phyloP scores from a whole-genome alignment of 371 early-diverging fungal genomes.

The Basidiobolus meristosporus region DNA sequence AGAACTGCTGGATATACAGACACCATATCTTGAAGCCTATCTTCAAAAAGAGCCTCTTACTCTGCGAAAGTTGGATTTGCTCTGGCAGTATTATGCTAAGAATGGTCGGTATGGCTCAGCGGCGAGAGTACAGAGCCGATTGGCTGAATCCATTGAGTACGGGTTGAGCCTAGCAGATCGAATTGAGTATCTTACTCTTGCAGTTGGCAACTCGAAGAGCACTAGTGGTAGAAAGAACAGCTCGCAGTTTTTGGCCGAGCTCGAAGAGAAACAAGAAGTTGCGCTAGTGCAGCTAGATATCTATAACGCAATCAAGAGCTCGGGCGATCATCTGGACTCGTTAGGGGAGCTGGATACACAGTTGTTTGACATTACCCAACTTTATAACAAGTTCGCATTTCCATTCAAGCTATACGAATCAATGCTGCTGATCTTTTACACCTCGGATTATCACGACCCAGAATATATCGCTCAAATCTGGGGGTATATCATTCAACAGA shows the following conservation, averaged over 20 bases:
- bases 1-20: slow-evolving; percentile 3
- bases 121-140: slow-evolving; percentile 30
- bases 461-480: no score
- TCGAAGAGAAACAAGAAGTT: slow-evolving; percentile 34
- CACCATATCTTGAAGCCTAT: slow-evolving; percentile 38
- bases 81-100: slow-evolving; percentile 57
- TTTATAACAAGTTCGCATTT: no score
- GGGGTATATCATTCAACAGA: no score
- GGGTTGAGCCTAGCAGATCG: slow-evolving; percentile 23
- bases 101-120: slow-evolving; percentile 37
- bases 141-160: slow-evolving; percentile 27
- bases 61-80: slow-evolving; percentile 30
- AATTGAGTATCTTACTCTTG: slow-evolving; percentile 44
- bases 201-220: slow-evolving; percentile 52
- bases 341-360: no score
- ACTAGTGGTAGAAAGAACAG: slow-evolving; percentile 8
- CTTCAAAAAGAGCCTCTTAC: slow-evolving; percentile 14
- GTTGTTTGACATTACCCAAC: no score
- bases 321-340: no score
- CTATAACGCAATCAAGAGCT: no score
- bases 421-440: no score
- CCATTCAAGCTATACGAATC: no score
- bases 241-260: slow-evolving; percentile 16
- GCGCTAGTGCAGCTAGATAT: slow-evolving; percentile 19
- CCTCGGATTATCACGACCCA: no score